These are phyloP conservation scores for Funneliformis caledonium DNA, from an alignment of 371 early-diverging fungal genomes.

Conservation along the genomic window DNA sequence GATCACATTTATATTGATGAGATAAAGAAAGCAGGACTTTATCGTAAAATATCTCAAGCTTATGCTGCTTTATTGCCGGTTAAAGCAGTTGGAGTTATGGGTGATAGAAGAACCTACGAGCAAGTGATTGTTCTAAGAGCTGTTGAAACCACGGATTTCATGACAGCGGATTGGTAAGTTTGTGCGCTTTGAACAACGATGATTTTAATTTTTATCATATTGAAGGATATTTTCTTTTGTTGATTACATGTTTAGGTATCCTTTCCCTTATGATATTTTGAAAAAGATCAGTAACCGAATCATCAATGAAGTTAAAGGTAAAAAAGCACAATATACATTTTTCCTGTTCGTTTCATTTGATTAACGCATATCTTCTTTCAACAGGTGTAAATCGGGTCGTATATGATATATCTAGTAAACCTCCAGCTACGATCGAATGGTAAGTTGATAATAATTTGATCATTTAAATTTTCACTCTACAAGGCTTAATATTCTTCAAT, in stretches of 20 bases:
- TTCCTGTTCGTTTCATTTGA: neutral
- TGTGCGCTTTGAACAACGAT: neutral
- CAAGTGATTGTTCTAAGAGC: slow-evolving; percentile 97
- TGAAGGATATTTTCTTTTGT: neutral
- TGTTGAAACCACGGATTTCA: slow-evolving; percentile 95
- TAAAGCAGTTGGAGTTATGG: slow-evolving; percentile 98
- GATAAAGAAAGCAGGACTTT: slow-evolving; percentile 94
- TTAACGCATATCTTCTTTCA: neutral
- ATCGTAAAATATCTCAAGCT: slow-evolving; percentile 96
- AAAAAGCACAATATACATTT: neutral
- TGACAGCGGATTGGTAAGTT: slow-evolving; percentile 95
- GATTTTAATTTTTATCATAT: neutral
- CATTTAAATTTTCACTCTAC: neutral
- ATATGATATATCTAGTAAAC: slow-evolving; percentile 95
- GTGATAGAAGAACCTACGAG: slow-evolving; percentile 97
- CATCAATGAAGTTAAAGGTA: slow-evolving; percentile 94
- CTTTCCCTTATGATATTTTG: slow-evolving; percentile 82
- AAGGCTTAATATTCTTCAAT: too few species aligned
- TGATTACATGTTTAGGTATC: slow-evolving; percentile 45
- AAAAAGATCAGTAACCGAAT: slow-evolving; percentile 93
- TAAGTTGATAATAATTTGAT: slow-evolving; percentile 51
- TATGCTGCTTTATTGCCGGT: slow-evolving; percentile 95
- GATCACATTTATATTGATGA: slow-evolving; percentile 98
- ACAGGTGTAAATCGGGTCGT: slow-evolving; percentile 92
- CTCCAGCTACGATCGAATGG: slow-evolving; percentile 96